Evolutionary conservation across 352 stramenopile species (phyloP).

Genomic region (Peronospora belbahrii): DNA sequence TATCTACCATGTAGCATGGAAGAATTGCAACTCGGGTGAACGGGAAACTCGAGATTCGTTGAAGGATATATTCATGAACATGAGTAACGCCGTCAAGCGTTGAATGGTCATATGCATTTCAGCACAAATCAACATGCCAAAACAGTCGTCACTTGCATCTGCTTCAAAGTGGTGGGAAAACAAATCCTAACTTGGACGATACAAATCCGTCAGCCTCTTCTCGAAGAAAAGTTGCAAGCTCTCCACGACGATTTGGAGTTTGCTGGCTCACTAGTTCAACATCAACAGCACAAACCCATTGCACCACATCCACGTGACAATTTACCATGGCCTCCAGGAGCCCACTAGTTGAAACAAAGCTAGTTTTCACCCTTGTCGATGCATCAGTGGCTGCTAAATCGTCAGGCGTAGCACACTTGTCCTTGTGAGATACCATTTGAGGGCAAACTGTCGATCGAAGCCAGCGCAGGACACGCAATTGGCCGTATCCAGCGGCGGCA

Average conservation of each 20-base stretch:
- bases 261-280: constrained; percentile 18
- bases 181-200: constrained; percentile 17
- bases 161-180: constrained; percentile 25
- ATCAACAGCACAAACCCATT: constrained; percentile 24
- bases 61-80: no score
- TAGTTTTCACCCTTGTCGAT: constrained; percentile 9
- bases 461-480: constrained; percentile 29
- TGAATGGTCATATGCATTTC: no score
- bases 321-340: constrained; percentile 22
- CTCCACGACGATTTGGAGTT: constrained; percentile 13
- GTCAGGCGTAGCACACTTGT: neutral
- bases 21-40: no score
- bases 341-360: constrained; percentile 26
- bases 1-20: no score
- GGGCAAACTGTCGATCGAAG: constrained; percentile 14
- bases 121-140: no score
- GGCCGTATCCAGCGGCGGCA: constrained; percentile 21
- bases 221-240: constrained; percentile 24
- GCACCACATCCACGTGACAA: constrained; percentile 31
- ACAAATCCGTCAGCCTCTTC: constrained; percentile 26
- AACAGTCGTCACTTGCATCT: constrained; percentile 4
- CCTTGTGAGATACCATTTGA: constrained; percentile 7
- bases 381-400: neutral
- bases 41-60: no score
- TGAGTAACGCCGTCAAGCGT: no score